Conservation (phyloP, 129 eudicot genomes). For the Arctium minus region DNA sequence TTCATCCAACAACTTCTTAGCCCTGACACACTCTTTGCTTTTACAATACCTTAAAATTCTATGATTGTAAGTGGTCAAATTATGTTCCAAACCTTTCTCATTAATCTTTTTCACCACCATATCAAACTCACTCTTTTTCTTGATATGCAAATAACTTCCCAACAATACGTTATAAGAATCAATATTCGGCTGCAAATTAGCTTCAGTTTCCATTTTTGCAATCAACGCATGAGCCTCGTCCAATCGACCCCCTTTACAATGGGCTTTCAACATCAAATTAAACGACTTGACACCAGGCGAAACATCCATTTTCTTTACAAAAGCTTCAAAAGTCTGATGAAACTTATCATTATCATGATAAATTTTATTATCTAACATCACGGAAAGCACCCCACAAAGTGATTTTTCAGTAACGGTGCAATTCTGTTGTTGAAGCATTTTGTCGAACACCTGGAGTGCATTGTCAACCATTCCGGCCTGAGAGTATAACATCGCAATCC, state of each 20-base stretch:
- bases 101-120: constrained; percentile 32
- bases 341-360: constrained; percentile 36
- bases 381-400: constrained; percentile 43
- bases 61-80: constrained; percentile 41
- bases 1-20: constrained; percentile 47
- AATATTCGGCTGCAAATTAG: constrained; percentile 31
- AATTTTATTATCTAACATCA: constrained; percentile 32
- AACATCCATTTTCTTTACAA: constrained; percentile 15
- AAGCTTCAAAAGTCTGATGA: constrained; percentile 12
- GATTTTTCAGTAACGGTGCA: constrained; percentile 36
- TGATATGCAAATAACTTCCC: constrained; percentile 31
- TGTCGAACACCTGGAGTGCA: constrained; percentile 46
- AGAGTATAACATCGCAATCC: constrained; percentile 39
- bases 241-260: constrained; percentile 26
- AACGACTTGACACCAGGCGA: constrained; percentile 35
- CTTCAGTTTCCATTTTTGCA: constrained; percentile 30
- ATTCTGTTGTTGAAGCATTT: constrained; percentile 22
- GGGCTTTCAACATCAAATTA: constrained; percentile 35
- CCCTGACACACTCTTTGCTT: constrained; percentile 38
- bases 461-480: constrained; percentile 50
- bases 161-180: constrained; percentile 39
- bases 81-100: constrained; percentile 34
- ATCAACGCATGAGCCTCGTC: constrained; percentile 39
- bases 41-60: constrained; percentile 45
- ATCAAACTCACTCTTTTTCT: constrained; percentile 40